These are phyloP conservation scores for Tolypocladium nubicola DNA, from an alignment of 2,329 filamentous ascomycete species.

Conservation along the genomic window DNA sequence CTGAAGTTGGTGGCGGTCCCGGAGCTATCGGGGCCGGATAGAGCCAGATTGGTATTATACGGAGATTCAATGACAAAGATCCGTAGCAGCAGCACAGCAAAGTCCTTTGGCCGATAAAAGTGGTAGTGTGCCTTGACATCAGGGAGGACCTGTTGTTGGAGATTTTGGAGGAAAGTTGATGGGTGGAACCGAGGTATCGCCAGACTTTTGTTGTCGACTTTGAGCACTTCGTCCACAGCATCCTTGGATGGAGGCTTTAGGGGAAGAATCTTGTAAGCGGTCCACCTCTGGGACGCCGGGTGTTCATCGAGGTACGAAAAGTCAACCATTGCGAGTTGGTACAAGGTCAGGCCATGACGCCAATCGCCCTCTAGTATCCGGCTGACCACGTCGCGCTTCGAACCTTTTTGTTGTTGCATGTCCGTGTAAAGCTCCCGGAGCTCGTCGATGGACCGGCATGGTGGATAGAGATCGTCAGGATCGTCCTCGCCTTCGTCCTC, in stretches of 20 bases:
- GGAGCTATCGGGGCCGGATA: constrained; percentile 21
- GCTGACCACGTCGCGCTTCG: constrained; percentile 52
- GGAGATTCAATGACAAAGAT: constrained; percentile 74
- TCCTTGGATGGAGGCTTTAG: constrained; percentile 29
- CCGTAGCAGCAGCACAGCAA: constrained; percentile 65
- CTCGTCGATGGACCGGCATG: constrained; percentile 52
- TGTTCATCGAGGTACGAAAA: constrained; percentile 56
- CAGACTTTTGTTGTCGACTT: constrained; percentile 34
- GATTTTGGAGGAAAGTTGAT: constrained; percentile 64
- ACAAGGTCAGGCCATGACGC: constrained; percentile 52
- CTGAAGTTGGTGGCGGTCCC: constrained; percentile 40
- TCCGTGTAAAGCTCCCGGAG: constrained; percentile 55
- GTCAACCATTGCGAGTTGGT: constrained; percentile 60
- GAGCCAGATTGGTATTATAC: constrained; percentile 53
- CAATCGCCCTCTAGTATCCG: constrained; percentile 59
- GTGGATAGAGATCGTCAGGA: constrained; percentile 56
- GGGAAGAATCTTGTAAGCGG: constrained; percentile 47
- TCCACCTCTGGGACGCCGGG: constrained; percentile 53
- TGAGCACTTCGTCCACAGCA: constrained; percentile 26
- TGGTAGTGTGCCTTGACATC: constrained; percentile 79
- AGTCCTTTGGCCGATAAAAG: constrained; percentile 56
- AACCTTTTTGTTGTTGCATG: constrained; percentile 49
- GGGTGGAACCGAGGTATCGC: constrained; percentile 65
- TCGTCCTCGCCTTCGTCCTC: constrained; percentile 27
- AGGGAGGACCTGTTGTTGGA: constrained; percentile 64